Base-by-base conservation (phyloP, 768 basidiomycete species). In the Lentinula boryana region DNA sequence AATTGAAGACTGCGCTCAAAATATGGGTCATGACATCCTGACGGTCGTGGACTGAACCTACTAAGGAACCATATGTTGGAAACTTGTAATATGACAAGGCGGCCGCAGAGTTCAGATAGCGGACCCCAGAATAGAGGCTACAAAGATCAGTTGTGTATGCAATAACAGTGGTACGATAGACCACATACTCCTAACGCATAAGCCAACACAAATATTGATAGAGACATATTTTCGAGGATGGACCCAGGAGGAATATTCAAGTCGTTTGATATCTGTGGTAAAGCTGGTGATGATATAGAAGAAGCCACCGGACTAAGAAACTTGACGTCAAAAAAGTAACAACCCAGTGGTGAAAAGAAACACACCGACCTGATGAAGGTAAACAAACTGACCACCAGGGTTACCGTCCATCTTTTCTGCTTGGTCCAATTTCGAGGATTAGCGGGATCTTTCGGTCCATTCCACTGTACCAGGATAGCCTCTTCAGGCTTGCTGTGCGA, bases 51-150 rank as follows among this genome's bases (percentile, higher is more conserved):
- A 60, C 9, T 16, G 16, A 54, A 31, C 51, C 15, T 15, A 80
- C 82, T 71, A 7, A 87, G 71, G 65, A 80, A 87, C 75, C 80
- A 83, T 4, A 85, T 48, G 66, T 87, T 87, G 7, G 85, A 76
- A 1, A 75, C 48, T 65, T 85, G 85, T 0, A 88, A 65, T 2
- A 88, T 81, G 12, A 76, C 65, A 1, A 79, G 75, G 2, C 77
- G 70, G 9, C 77, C 77, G 59, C 68, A 76, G 5, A 78, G 64
- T 63, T 78, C 76, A 21, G 73, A 74, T 2, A 77, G 53, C 5
- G 77, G 77, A 0, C 75, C 75, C 68, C 74, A 72, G 27, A 78
- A 68, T 18, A 76, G 60, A 8, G 75, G 75, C 74, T 75, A 55
- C 38, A 41, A 2, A 41, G 23, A 31, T 31, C 6, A 46, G 36